Base-by-base conservation (phyloP, 2,329 filamentous ascomycete species). In the Sphaerulina populicola region DNA sequence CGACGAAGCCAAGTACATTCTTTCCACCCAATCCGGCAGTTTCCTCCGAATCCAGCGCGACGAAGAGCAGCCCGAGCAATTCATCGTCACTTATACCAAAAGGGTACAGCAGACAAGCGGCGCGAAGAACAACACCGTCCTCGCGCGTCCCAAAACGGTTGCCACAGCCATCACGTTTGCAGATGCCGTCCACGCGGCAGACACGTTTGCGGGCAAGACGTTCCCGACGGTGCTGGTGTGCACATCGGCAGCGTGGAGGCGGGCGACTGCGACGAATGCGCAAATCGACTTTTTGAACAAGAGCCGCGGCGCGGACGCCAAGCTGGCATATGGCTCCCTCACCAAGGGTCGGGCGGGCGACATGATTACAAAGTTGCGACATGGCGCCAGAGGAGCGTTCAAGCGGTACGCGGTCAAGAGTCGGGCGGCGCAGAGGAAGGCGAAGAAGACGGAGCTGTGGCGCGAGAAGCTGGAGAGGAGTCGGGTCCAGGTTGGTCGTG, bases 341-440 rank as follows among this genome's bases (percentile, higher is more conserved):
- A 89, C 79, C 11, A 93, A 90, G 64, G 91, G 91, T 6, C 81
- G 81, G 64, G 90, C 89, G 4, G 78, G 78, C 4, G 90, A 96
- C 66, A 90, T 94, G 85, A 94, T 97, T 57, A 94, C 88, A 6
- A 94, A 94, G 68, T 65, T 95, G 55, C 91, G 85, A 67, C 86
- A 93, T 65, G 91, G 91, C 0, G 88, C 86, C 1, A 74, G 79
- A 74, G 67, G 86, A 70, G 56, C 80, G 71, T 71, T 88, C 78
- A 59, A 58, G 10, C 57, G 57, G 41, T 57, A 62, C 15, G 42
- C 42, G 23, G 51, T 30, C 31, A 60, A 64, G 43, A 72, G 67
- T 62, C 67, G 65, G 18, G 66, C 62, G 29, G 63, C 61, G 2
- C 64, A 63, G 49, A 66, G 62, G 44, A 60, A 57, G 31, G 63